These are phyloP conservation scores for Rhododendron kiyosumense DNA, from an alignment of 148 eudicot genomes.

Conservation along the genomic window DNA sequence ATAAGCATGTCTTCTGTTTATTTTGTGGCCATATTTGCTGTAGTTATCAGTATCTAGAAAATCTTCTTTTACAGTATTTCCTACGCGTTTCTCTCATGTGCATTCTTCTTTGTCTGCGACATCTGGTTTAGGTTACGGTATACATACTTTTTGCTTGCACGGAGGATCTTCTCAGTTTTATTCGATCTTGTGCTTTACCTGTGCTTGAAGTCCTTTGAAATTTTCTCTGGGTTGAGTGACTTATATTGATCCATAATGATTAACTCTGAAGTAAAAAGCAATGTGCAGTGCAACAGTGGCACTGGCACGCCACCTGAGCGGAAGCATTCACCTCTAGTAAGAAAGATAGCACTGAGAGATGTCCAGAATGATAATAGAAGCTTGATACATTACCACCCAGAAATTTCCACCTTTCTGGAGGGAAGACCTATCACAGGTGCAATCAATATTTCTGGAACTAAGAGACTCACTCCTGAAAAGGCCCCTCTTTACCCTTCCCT, in stretches of 20 bases:
- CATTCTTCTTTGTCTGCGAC: neutral
- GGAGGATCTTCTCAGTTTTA: constrained; percentile 3
- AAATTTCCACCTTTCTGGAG: constrained; percentile 15
- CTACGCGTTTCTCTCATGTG: neutral
- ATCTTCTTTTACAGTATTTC: neutral
- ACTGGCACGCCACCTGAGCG: constrained; percentile 9
- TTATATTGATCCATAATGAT: constrained; percentile 21
- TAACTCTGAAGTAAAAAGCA: constrained; percentile 26
- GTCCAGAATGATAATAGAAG: constrained; percentile 40
- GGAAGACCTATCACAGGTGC: constrained; percentile 27
- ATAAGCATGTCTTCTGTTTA: neutral
- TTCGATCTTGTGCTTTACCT: constrained; percentile 2
- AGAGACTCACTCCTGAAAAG: constrained; percentile 35
- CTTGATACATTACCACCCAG: constrained; percentile 16
- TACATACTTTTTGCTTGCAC: neutral
- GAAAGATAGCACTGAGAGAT: constrained; percentile 41
- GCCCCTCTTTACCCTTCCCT: constrained; percentile 12
- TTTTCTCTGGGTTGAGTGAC: constrained; percentile 4
- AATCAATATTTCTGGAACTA: constrained; percentile 31
- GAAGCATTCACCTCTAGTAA: constrained; percentile 26
- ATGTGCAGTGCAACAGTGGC: constrained; percentile 15
- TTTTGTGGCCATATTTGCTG: neutral
- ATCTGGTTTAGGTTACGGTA: neutral
- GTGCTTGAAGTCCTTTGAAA: constrained; percentile 1
- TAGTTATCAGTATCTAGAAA: neutral